Conservation (phyloP, 116 monocot genomes). For the Zostera marina region DNA sequence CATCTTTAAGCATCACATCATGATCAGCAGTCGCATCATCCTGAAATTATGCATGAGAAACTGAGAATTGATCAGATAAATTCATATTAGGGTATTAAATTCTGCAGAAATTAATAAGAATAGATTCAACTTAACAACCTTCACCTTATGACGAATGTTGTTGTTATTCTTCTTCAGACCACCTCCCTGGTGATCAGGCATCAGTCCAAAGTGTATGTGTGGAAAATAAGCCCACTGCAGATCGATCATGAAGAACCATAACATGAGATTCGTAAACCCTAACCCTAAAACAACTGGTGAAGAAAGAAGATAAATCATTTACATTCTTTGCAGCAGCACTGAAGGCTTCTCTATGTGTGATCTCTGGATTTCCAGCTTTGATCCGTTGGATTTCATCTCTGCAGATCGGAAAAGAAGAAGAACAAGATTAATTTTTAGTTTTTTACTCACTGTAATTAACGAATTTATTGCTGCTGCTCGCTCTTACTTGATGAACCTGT, state of each 20-base stretch:
- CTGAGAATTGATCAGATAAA: no score
- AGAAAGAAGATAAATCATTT: slow-evolving; percentile 1
- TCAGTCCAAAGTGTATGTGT: slow-evolving; percentile 96
- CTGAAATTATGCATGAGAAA: no score
- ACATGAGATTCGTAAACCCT: not conserved
- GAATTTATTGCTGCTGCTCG: not conserved
- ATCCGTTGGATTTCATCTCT: slow-evolving; percentile 99
- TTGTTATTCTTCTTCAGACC: slow-evolving; percentile 58
- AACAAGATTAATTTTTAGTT: no score
- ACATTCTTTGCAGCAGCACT: slow-evolving; percentile 99
- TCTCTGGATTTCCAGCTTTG: slow-evolving; percentile 97
- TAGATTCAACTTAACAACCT: no score
- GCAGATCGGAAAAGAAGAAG: no score
- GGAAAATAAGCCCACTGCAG: slow-evolving; percentile 98
- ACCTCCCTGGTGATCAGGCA: slow-evolving; percentile 50
- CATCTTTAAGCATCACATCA: slow-evolving; percentile 71
- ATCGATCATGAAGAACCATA: not conserved
- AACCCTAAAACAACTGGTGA: not conserved
- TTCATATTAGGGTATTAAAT: no score
- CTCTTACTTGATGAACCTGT: slow-evolving; percentile 98
- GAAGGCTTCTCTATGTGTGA: slow-evolving; percentile 98
- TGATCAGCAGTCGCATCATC: slow-evolving; percentile 46
- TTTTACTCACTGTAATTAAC: not conserved
- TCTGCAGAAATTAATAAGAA: no score
- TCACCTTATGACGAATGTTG: slow-evolving; percentile 59